These are phyloP conservation scores for Penicillium decumbens DNA, from an alignment of 2,329 filamentous ascomycete species.

Conservation along the genomic window DNA sequence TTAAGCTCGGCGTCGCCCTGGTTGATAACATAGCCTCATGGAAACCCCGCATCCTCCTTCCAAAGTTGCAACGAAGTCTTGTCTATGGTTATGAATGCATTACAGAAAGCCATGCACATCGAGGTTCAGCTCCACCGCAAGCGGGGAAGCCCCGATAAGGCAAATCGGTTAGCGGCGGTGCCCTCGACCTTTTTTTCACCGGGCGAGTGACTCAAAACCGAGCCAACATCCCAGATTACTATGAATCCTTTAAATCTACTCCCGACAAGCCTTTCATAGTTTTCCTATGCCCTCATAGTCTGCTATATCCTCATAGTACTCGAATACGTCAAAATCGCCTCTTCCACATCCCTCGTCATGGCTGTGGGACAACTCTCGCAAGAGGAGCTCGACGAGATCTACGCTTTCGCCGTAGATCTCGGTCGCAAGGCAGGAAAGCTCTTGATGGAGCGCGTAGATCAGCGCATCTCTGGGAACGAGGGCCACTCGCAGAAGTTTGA, in stretches of 20 bases:
- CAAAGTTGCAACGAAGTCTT: no score
- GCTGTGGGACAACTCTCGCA: conserved; percentile 21
- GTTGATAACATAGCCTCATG: no score
- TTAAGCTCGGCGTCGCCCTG: no score
- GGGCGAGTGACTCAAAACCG: conserved; percentile 8
- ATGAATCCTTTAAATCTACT: neutral
- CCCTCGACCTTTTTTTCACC: conserved; percentile 14
- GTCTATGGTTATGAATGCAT: neutral
- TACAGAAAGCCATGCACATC: neutral
- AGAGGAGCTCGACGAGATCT: conserved; percentile 59
- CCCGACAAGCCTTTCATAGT: neutral
- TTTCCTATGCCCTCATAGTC: neutral
- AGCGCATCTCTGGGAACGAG: conserved; percentile 46
- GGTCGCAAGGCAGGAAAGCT: conserved; percentile 66
- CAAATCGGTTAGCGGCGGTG: conserved; percentile 18
- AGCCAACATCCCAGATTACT: neutral
- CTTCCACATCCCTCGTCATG: conserved; percentile 16
- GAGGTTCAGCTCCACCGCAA: conserved; percentile 1
- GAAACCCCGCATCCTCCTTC: no score
- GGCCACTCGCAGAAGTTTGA: conserved; percentile 40
- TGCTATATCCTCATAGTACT: no score
- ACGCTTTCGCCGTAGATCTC: conserved; percentile 65
- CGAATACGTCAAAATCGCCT: neutral
- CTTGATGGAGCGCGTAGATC: conserved; percentile 60
- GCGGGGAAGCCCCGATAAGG: conserved; percentile 15